phyloP scores from a whole-genome alignment of 345 rosid genomes.

The Physaria fendleri region DNA sequence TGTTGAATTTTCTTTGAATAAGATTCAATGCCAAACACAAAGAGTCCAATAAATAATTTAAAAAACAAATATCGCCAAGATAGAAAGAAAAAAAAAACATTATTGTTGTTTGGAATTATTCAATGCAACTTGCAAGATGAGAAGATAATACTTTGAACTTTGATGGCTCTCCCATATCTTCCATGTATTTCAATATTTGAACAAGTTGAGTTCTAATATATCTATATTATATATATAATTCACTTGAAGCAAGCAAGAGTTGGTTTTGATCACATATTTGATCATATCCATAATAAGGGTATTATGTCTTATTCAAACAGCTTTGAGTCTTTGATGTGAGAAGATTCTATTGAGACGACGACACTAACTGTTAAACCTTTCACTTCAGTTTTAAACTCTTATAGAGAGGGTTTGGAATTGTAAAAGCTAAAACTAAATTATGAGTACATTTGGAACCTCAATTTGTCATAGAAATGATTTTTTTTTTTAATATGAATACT shows the following conservation, averaged over 20 bases:
- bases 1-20: constrained; percentile 2
- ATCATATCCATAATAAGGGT: not conserved
- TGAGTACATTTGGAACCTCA: not conserved
- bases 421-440: not conserved
- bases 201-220: constrained; percentile 8
- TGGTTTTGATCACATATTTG: not conserved
- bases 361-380: not conserved
- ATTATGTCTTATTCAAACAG: not conserved
- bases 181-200: not conserved
- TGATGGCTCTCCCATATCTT: not conserved
- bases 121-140: not conserved
- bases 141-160: not conserved
- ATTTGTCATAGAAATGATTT: not conserved
- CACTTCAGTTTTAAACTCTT: too few species aligned
- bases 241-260: too few species aligned
- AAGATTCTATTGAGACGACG: not conserved
- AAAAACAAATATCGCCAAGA: not conserved
- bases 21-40: not conserved
- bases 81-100: not conserved
- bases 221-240: too few species aligned
- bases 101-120: not conserved
- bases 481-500: too few species aligned
- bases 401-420: not conserved
- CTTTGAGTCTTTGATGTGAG: not conserved
- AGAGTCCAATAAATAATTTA: not conserved